Percentiles rank a stretch among this genome's conserved stretches.
Evolutionary conservation across 208 protist genomes (phyloP).

Genomic region (Herpetomonas samuelpessoai): DNA sequence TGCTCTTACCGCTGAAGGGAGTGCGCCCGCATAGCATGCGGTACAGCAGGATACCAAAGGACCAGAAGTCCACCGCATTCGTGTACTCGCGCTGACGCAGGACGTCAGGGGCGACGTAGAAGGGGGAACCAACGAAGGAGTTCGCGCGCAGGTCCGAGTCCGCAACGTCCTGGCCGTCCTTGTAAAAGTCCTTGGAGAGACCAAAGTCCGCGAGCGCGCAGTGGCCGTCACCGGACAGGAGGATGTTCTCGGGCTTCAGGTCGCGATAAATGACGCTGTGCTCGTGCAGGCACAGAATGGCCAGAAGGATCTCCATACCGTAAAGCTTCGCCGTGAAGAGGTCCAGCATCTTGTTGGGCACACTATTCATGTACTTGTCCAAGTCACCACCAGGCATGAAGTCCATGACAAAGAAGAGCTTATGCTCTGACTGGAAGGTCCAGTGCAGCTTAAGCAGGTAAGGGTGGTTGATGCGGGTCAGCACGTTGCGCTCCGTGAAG

Average conservation of each 20-base stretch:
- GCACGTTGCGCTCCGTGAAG: slow-evolving; percentile 92
- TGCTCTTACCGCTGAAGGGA: slow-evolving; percentile 93
- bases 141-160: slow-evolving; percentile 84
- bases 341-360: slow-evolving; percentile 84
- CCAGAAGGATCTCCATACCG: slow-evolving; percentile 91
- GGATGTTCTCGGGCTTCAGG: slow-evolving; percentile 93
- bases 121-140: slow-evolving; percentile 92
- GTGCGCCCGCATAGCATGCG: slow-evolving; percentile 95
- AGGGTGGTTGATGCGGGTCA: slow-evolving; percentile 92
- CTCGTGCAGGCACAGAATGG: slow-evolving; percentile 92
- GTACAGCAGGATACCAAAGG: slow-evolving; percentile 97
- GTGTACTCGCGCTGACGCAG: slow-evolving; percentile 94
- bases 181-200: slow-evolving; percentile 92
- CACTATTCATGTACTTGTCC: slow-evolving; percentile 91
- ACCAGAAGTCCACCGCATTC: slow-evolving; percentile 98
- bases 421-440: slow-evolving; percentile 96
- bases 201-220: slow-evolving; percentile 91
- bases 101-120: slow-evolving; percentile 95
- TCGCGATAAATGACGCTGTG: slow-evolving; percentile 95
- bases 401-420: slow-evolving; percentile 96
- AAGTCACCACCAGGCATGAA: slow-evolving; percentile 94
- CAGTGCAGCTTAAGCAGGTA: slow-evolving; percentile 94
- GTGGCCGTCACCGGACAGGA: slow-evolving; percentile 84
- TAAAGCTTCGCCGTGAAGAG: slow-evolving; percentile 91
- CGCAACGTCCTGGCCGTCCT: slow-evolving; percentile 64